Evolutionary conservation across 495 filamentous ascomycete genomes (phyloP).

Genomic region (Lindgomyces ingoldianus): DNA sequence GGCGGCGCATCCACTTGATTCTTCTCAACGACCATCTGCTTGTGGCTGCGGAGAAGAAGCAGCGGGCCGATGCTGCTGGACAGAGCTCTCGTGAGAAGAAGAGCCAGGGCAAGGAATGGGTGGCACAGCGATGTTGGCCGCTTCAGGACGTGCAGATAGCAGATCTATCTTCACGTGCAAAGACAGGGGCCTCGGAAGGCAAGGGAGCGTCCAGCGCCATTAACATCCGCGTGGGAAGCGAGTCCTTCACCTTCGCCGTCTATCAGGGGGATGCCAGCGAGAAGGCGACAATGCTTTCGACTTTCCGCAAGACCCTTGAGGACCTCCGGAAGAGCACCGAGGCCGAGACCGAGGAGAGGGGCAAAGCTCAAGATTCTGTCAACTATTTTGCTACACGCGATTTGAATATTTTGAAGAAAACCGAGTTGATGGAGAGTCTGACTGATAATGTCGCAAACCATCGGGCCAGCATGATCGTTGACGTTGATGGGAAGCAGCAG

Average conservation of each 20-base stretch:
- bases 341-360: constrained; percentile 77
- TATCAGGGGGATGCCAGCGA: constrained; percentile 69
- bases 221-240: constrained; percentile 83
- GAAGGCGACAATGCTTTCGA: constrained; percentile 76
- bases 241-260: constrained; percentile 88
- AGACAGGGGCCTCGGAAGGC: constrained; percentile 50
- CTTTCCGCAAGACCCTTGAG: constrained; percentile 88
- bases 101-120: constrained; percentile 62
- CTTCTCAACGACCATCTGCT: constrained; percentile 94
- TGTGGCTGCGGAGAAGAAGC: constrained; percentile 88
- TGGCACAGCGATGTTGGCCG: constrained; percentile 93
- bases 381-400: constrained; percentile 77
- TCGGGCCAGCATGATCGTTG: constrained; percentile 73
- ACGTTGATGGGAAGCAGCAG: constrained; percentile 94
- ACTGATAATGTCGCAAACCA: constrained; percentile 64
- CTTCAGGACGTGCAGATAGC: constrained; percentile 91
- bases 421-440: constrained; percentile 66
- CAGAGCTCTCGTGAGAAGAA: constrained; percentile 37
- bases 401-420: constrained; percentile 69
- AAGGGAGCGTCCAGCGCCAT: constrained; percentile 76
- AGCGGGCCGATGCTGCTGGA: constrained; percentile 67
- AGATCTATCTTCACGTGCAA: constrained; percentile 70
- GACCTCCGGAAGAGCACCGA: constrained; percentile 80
- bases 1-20: constrained; percentile 81
- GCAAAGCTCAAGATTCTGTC: constrained; percentile 75